Evolutionary conservation across 176 grass and related monocot species (phyloP).

Genomic region (Tillandsia leiboldiana): DNA sequence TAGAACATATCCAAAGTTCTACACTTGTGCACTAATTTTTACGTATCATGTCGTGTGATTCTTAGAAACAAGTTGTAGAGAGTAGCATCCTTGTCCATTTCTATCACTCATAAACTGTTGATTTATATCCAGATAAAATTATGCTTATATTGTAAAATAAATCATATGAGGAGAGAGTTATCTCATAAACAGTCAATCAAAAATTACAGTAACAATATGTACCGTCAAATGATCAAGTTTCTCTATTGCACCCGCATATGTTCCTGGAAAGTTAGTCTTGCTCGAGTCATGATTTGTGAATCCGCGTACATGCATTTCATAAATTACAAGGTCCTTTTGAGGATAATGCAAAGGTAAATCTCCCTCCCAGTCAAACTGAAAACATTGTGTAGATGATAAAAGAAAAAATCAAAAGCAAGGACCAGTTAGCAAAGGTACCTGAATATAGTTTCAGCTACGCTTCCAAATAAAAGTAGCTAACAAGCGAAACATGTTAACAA

Average conservation of each 20-base stretch:
- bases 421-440: neutral
- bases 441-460: neutral
- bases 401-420: conserved; percentile 7
- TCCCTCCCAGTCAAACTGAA: conserved; percentile 91
- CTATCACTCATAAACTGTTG: no score
- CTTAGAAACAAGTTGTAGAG: no score
- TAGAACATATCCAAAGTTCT: no score
- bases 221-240: conserved; percentile 90
- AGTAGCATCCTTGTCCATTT: no score
- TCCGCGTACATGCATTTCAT: conserved; percentile 94
- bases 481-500: neutral
- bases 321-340: conserved; percentile 69
- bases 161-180: no score
- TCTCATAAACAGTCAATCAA: no score
- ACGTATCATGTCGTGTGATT: no score
- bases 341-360: conserved; percentile 50
- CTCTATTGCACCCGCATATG: conserved; percentile 53
- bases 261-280: conserved; percentile 58
- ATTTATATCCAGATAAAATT: no score
- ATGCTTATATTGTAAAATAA: no score
- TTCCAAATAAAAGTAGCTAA: neutral
- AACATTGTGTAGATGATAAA: conserved; percentile 17
- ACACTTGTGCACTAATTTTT: no score
- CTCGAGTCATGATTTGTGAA: conserved; percentile 82
- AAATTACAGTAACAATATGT: conserved; percentile 14